Conservation (phyloP, 1,139 yeast species). For the Yamadazyma songkhlaensis region DNA sequence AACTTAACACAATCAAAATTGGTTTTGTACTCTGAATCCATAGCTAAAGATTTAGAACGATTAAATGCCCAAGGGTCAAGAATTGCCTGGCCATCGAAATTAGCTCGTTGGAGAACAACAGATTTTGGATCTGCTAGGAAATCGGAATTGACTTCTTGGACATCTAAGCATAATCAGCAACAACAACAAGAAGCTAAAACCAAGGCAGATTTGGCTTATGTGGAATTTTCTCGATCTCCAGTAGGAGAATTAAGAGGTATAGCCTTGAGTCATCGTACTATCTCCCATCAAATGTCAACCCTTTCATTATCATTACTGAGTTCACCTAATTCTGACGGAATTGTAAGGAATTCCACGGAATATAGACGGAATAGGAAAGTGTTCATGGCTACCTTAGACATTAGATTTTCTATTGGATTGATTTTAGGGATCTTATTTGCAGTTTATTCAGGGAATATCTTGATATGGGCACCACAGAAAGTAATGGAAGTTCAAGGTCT, state of each 20-base stretch:
- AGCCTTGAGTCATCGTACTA: conserved; percentile 84
- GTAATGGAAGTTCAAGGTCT: conserved; percentile 82
- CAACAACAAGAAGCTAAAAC: conserved; percentile 18
- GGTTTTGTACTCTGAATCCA: conserved; percentile 77
- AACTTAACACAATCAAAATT: conserved; percentile 73
- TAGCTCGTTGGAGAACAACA: conserved; percentile 78
- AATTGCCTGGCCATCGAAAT: conserved; percentile 42
- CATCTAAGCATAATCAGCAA: conserved; percentile 20
- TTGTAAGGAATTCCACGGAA: conserved; percentile 29
- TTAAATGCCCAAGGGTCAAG: conserved; percentile 36
- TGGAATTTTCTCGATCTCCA: conserved; percentile 88
- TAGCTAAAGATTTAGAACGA: conserved; percentile 67
- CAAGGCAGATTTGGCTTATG: conserved; percentile 77
- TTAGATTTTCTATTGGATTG: conserved; percentile 84
- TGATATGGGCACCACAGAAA: conserved; percentile 76
- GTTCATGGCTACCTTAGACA: conserved; percentile 73
- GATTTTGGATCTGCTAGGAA: conserved; percentile 73
- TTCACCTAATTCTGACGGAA: conserved; percentile 49
- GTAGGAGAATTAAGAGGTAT: conserved; percentile 92
- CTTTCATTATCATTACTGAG: conserved; percentile 67
- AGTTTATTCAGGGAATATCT: conserved; percentile 78
- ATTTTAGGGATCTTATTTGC: conserved; percentile 79
- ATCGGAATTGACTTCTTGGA: conserved; percentile 34
- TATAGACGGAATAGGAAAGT: conserved; percentile 30
- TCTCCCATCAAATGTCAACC: conserved; percentile 84